A percentile compares a stretch with the other conserved stretches of the same genome.
phyloP scores from a whole-genome alignment of 768 basidiomycete species.

The Terana coerulea region DNA sequence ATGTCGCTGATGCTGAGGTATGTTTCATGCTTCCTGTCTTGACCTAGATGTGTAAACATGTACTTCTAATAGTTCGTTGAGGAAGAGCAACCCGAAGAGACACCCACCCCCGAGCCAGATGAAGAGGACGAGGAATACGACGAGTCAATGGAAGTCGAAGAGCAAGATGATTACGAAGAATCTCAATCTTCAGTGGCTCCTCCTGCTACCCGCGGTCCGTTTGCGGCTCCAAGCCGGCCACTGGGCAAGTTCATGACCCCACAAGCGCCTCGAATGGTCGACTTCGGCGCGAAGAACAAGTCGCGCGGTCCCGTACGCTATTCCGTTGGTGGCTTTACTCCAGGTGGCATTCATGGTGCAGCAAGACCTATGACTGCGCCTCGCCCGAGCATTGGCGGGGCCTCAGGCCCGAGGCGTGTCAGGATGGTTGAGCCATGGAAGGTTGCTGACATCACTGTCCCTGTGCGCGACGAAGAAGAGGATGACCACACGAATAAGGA shows the following conservation, averaged over 20 bases:
- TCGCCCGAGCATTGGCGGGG: conserved; percentile 3
- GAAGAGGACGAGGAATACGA: conserved; percentile 15
- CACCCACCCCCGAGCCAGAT: conserved; percentile 11
- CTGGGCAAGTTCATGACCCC: conserved; percentile 55
- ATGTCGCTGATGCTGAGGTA: conserved; percentile 19
- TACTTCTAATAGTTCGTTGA: conserved; percentile 22
- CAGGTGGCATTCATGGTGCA: conserved; percentile 11
- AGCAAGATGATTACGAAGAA: conserved; percentile 17
- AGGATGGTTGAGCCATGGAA: conserved; percentile 51
- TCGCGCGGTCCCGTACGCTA: conserved; percentile 19
- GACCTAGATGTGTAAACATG: no score
- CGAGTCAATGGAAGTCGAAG: conserved; percentile 8
- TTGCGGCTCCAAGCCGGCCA: not conserved
- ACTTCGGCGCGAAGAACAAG: not conserved
- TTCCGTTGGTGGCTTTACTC: conserved; percentile 39
- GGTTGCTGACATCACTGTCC: conserved; percentile 51
- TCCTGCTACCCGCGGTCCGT: not conserved
- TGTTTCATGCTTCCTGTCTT: not conserved
- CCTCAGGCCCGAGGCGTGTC: conserved; percentile 43
- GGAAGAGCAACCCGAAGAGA: conserved; percentile 16
- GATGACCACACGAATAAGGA: conserved; percentile 7
- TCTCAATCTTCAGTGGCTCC: not conserved
- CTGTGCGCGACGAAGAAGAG: conserved; percentile 16
- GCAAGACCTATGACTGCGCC: conserved; percentile 1
- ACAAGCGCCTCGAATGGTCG: conserved; percentile 30